These are phyloP conservation scores for Candida ipomoeae DNA, from an alignment of 805 yeast genomes.

Conservation along the genomic window DNA sequence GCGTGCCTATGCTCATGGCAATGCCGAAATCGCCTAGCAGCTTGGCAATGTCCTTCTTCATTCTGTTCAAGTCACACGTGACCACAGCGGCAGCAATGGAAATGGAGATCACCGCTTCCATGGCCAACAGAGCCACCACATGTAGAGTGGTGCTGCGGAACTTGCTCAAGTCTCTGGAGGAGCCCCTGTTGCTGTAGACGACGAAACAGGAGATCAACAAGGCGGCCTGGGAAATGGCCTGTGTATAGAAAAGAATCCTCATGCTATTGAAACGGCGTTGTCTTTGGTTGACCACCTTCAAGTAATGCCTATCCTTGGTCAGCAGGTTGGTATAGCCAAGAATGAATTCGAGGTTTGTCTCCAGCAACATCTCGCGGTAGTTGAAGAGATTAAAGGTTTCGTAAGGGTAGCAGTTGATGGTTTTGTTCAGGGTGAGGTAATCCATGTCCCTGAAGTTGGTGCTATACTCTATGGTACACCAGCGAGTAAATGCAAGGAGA, in stretches of 20 bases:
- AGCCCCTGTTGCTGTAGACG: constrained; percentile 36
- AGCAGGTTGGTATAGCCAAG: constrained; percentile 44
- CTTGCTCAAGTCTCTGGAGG: constrained; percentile 27
- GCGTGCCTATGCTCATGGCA: constrained; percentile 35
- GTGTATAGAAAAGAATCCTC: constrained; percentile 26
- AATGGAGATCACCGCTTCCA: constrained; percentile 30
- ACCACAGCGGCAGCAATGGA: constrained; percentile 27
- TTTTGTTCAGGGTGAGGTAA: constrained; percentile 2
- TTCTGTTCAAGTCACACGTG: constrained; percentile 21
- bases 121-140: constrained; percentile 31
- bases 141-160: constrained; percentile 34
- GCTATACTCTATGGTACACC: constrained; percentile 11
- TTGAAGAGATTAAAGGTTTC: constrained; percentile 31
- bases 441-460: constrained; percentile 6
- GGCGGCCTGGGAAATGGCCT: constrained; percentile 25
- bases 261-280: constrained; percentile 20
- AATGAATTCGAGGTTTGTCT: constrained; percentile 40
- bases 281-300: constrained; percentile 12
- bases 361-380: constrained; percentile 39
- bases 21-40: constrained; percentile 46
- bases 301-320: constrained; percentile 2
- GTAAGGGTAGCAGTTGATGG: constrained; percentile 9
- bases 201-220: constrained; percentile 27
- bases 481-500: constrained; percentile 12
- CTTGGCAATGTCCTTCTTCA: constrained; percentile 16